These are phyloP conservation scores for Eimeria praecox DNA, from an alignment of 169 alveolate species.

Conservation along the genomic window DNA sequence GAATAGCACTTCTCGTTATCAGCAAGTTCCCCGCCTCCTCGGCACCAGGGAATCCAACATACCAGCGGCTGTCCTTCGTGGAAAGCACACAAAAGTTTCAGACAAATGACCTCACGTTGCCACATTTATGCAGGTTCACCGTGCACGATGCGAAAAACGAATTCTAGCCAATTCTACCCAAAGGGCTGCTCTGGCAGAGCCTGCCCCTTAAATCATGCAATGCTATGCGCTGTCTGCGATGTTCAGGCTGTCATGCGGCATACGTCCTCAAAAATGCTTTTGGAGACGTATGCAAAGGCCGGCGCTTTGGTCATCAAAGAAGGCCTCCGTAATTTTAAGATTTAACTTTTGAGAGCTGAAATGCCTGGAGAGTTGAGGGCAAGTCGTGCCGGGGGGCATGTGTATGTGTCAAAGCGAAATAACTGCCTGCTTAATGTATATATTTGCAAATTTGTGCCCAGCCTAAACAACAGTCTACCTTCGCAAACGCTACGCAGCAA, in stretches of 20 bases:
- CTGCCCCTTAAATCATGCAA: too few relatives aligned
- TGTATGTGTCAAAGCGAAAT: neutral
- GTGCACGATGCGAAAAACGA: too few relatives aligned
- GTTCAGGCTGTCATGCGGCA: constrained; percentile 88
- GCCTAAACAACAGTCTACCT: neutral
- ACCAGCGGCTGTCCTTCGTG: neutral
- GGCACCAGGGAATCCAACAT: neutral
- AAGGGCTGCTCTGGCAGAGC: neutral
- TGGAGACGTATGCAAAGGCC: constrained; percentile 88
- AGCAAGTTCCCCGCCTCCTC: neutral
- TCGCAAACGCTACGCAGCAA: neutral
- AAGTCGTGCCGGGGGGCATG: neutral
- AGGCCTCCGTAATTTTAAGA: constrained; percentile 86
- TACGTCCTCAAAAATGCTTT: constrained; percentile 87
- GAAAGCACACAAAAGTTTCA: neutral
- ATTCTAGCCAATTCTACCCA: neutral
- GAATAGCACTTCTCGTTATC: neutral
- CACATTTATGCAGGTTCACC: neutral
- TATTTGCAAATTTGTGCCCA: neutral
- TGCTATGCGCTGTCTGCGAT: neutral
- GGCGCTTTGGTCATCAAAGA: constrained; percentile 87
- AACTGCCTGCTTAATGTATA: neutral
- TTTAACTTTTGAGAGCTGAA: constrained; percentile 55
- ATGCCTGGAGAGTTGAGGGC: neutral
- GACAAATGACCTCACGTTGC: neutral